A percentile compares a stretch with the other conserved stretches of the same genome.
Conservation (phyloP, 2,329 filamentous ascomycete genomes). For the Fusarium penzigii region DNA sequence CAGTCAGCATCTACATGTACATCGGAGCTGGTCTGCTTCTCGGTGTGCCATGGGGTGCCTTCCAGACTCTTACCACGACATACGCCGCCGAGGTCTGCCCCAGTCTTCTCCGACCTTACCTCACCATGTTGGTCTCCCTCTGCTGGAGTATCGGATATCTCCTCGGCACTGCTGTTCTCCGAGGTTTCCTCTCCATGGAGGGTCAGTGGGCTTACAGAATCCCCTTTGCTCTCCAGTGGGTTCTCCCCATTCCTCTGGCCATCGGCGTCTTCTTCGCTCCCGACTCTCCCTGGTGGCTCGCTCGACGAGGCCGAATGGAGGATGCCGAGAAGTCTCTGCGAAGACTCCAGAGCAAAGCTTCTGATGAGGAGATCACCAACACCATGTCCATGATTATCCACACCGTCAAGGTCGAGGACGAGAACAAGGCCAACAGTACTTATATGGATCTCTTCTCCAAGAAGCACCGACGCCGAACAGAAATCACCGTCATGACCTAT, state of each 20-base stretch:
- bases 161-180: conserved; percentile 42
- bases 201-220: conserved; percentile 50
- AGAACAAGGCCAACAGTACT: conserved; percentile 9
- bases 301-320: conserved; percentile 40
- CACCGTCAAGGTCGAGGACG: conserved; percentile 17
- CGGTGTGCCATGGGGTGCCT: conserved; percentile 48
- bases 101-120: conserved; percentile 46
- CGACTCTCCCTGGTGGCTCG: conserved; percentile 52
- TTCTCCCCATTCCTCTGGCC: conserved; percentile 45
- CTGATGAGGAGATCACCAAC: conserved; percentile 43
- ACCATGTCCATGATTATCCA: conserved; percentile 42
- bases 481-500: conserved; percentile 15
- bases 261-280: conserved; percentile 47
- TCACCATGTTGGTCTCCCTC: conserved; percentile 49
- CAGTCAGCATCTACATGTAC: conserved; percentile 40
- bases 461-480: conserved; percentile 16
- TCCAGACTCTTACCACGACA: conserved; percentile 48
- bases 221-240: conserved; percentile 51
- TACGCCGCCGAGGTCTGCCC: conserved; percentile 50
- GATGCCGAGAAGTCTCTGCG: conserved; percentile 41
- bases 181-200: conserved; percentile 38
- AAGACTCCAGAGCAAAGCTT: conserved; percentile 36
- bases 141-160: conserved; percentile 53
- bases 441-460: conserved; percentile 16
- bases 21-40: conserved; percentile 47